Evolutionary conservation across 305 asterid genomes (phyloP).

Genomic region (Petunia hybrid): DNA sequence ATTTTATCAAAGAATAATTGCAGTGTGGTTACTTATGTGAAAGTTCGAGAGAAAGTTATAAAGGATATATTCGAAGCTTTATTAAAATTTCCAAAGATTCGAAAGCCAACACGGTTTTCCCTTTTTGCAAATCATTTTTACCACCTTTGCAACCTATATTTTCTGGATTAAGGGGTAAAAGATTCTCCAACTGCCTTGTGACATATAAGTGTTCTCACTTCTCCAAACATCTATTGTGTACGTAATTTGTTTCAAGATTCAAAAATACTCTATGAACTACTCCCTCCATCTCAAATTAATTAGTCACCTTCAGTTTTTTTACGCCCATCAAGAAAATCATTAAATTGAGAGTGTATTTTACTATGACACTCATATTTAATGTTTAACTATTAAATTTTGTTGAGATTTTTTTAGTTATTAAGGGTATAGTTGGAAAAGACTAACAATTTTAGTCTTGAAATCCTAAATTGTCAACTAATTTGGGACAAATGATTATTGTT

Average conservation of each 20-base stretch:
- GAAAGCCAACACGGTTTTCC: not conserved
- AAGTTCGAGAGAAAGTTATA: not conserved
- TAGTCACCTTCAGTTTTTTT: no score
- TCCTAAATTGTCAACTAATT: no score
- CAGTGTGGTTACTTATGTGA: not conserved
- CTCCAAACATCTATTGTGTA: not conserved
- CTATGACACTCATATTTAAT: no score
- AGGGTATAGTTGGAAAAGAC: no score
- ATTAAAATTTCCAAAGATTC: not conserved
- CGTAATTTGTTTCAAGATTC: not conserved
- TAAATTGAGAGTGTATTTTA: no score
- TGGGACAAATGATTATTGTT: no score
- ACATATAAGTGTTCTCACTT: not conserved
- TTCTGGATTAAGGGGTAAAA: not conserved
- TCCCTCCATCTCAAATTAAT: no score
- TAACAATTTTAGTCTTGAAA: no score
- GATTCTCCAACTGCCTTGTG: not conserved
- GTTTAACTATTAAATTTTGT: no score
- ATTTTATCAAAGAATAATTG: not conserved
- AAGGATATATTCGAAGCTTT: not conserved
- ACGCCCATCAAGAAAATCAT: no score
- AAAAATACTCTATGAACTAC: no score
- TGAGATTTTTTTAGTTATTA: no score
- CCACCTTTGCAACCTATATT: not conserved
- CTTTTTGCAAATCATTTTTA: conserved; percentile 17